Percentiles rank a stretch among this genome's conserved stretches.
phyloP scores from a whole-genome alignment of 768 basidiomycete species.

The Lactarius hengduanensis region DNA sequence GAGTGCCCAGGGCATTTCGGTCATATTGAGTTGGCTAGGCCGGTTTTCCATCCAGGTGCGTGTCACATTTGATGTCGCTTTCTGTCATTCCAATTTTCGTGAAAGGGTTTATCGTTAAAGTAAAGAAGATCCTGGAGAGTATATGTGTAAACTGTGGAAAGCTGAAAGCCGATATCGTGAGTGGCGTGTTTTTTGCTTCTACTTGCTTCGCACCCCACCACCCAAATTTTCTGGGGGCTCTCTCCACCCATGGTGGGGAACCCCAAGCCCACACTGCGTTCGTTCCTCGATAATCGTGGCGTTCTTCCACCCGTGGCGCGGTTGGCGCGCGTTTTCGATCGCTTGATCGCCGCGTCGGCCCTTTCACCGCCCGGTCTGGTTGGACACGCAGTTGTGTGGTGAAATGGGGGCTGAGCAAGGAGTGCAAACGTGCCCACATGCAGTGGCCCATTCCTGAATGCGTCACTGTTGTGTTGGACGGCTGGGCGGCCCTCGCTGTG shows the following conservation, averaged over 20 bases:
- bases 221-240: slow-evolving; percentile 99
- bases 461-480: slow-evolving; percentile 44
- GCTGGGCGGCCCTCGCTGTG: slow-evolving; percentile 59
- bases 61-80: slow-evolving; percentile 22
- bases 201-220: slow-evolving; percentile 91
- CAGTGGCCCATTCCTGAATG: slow-evolving; percentile 37
- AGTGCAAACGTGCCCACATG: slow-evolving; percentile 57
- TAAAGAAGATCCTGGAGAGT: slow-evolving; percentile 99
- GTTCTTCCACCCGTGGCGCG: slow-evolving; percentile 78
- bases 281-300: slow-evolving; percentile 75
- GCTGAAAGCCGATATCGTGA: slow-evolving; percentile 96
- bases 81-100: background rate
- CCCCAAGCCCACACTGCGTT: slow-evolving; percentile 89
- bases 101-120: slow-evolving; percentile 93
- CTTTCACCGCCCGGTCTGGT: slow-evolving; percentile 69
- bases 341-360: slow-evolving; percentile 87
- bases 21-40: slow-evolving; percentile 93
- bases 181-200: slow-evolving; percentile 73
- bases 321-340: slow-evolving; percentile 86
- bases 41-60: slow-evolving; percentile 96
- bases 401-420: slow-evolving; percentile 99
- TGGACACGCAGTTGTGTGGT: slow-evolving; percentile 88
- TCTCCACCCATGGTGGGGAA: slow-evolving; percentile 87
- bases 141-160: slow-evolving; percentile 99
- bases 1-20: slow-evolving; percentile 99